A percentile compares a stretch with the other conserved stretches of the same genome.
Evolutionary conservation across 345 rosid species (phyloP).

Genomic region (Aegle marmelos): DNA sequence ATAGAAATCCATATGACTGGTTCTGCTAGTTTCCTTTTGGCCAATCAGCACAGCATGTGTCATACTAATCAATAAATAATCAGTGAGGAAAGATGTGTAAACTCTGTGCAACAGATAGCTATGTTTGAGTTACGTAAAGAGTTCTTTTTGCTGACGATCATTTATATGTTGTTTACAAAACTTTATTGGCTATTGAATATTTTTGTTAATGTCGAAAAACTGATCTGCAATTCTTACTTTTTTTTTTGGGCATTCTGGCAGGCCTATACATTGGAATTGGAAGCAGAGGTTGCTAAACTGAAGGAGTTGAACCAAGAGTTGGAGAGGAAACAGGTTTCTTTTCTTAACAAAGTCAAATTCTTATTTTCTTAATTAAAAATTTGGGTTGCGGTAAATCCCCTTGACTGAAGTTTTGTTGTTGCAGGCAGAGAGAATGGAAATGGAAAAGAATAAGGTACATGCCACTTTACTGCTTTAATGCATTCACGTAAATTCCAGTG

Average conservation of each 20-base stretch:
- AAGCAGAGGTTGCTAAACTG: slow-evolving; percentile 83
- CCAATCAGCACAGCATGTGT: background rate
- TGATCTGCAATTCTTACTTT: background rate
- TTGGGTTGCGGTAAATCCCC: background rate
- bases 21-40: background rate
- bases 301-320: slow-evolving; percentile 76
- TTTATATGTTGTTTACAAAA: background rate
- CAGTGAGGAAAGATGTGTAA: background rate
- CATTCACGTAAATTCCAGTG: background rate
- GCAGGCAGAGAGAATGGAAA: slow-evolving; percentile 54
- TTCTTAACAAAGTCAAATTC: slow-evolving; percentile 20
- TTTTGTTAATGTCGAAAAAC: background rate
- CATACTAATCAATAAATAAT: background rate
- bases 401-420: slow-evolving; percentile 25
- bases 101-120: background rate
- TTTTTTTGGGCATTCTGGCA: slow-evolving; percentile 25
- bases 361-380: background rate
- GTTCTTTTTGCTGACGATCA: background rate
- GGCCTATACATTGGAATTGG: slow-evolving; percentile 96
- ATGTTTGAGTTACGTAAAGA: background rate
- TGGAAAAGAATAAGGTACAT: slow-evolving; percentile 62
- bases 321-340: slow-evolving; percentile 66
- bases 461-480: background rate
- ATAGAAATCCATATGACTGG: background rate
- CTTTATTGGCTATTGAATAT: background rate